Base-by-base conservation (phyloP, 176 grass and related monocot species). In the Zoysia japonica region DNA sequence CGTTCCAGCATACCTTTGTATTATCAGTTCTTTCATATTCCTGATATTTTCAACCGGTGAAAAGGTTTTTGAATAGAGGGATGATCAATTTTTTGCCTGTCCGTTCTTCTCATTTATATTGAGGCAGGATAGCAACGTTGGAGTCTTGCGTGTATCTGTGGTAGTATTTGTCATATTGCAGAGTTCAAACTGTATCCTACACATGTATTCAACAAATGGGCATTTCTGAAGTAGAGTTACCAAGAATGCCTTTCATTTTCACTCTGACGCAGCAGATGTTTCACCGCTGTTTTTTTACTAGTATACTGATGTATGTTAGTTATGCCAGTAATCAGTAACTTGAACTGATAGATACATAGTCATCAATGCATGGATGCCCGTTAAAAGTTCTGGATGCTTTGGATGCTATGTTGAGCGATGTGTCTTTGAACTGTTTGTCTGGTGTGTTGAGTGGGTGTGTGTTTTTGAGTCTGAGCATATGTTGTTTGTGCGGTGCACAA, bases 1-100 rank as follows among this genome's bases (percentile, higher is more conserved):
- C 48, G 80, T 97, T 90, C 93, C 90, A 61, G 93, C 76, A 54
- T 90, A 88, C 76, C 90, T 97, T 45, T 97, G 93, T 39, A 86
- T 97, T 77, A 87, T 92, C 62, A 92, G 93, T 88, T 86, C 90
- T 12, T 42, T 93, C 48, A 78, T 97, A 81, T 97, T 92, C 82
- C 85, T 97, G 65, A 53, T 83, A 48, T 96, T 90, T 62, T 88
- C 93, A 3, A 97, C 90, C 1, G 93, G 93, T 28, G 90, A 97
- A 86, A 97, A 87, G 83, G 82, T 97, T 76, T 97, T 97, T 11
- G 93, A 97, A 68, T 92, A 80, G 55, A 82, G 57, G 85, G 63
- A 28, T 53, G 42, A n/a, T 61, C 47, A 75, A 12, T 65, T 79
- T 77, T 78, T 77, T 2, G 48, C 37, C n/a, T 3, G 61, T 48